phyloP scores from a whole-genome alignment of 2,329 filamentous ascomycete species.

The Alternaria novae-zelandiae region DNA sequence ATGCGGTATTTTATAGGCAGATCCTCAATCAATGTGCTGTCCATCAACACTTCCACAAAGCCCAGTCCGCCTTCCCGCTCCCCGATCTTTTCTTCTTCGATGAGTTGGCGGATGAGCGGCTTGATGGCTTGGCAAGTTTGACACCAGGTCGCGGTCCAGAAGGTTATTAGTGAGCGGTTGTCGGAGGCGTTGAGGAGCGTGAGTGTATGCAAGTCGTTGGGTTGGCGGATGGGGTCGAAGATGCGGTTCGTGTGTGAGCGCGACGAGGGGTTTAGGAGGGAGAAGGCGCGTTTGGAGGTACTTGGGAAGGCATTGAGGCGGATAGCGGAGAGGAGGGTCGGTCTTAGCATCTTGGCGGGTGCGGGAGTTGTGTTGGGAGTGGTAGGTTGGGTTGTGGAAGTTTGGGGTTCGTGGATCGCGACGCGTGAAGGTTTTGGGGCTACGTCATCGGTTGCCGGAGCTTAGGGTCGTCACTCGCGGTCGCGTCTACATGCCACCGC shows the following conservation, averaged over 20 bases:
- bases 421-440: conserved; percentile 5
- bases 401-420: background rate
- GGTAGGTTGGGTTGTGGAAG: background rate
- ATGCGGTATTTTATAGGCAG: conserved; percentile 51
- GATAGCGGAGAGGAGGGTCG: background rate
- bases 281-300: conserved; percentile 18
- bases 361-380: background rate
- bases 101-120: conserved; percentile 51
- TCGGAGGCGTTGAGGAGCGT: conserved; percentile 55
- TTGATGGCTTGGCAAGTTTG: conserved; percentile 52
- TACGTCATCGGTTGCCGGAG: conserved; percentile 23
- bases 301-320: background rate
- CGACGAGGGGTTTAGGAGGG: conserved; percentile 19
- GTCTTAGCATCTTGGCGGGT: conserved; percentile 5
- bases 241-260: conserved; percentile 38
- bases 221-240: conserved; percentile 52
- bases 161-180: conserved; percentile 54
- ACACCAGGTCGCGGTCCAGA: conserved; percentile 60
- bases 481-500: background rate
- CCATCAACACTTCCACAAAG: conserved; percentile 58
- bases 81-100: conserved; percentile 54
- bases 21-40: conserved; percentile 53
- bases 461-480: background rate
- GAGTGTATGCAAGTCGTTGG: conserved; percentile 56
- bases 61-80: conserved; percentile 54